These are phyloP conservation scores for Aspergillus oerlinghausenensis DNA, from an alignment of 2,329 filamentous ascomycete genomes.

Conservation along the genomic window DNA sequence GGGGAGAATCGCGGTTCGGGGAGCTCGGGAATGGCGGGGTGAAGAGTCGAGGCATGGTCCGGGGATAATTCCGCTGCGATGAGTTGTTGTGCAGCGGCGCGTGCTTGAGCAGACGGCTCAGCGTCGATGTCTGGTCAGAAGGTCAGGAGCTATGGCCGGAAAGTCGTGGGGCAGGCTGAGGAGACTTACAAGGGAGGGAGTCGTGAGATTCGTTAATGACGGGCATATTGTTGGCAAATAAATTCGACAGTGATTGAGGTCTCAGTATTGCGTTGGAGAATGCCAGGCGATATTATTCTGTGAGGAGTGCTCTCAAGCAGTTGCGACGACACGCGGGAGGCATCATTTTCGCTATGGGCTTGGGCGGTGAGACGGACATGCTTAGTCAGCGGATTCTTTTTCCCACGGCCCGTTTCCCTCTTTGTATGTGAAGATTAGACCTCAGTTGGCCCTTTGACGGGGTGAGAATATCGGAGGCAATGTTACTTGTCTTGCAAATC, in stretches of 20 bases:
- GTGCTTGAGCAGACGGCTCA: conserved; percentile 58
- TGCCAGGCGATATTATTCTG: not conserved
- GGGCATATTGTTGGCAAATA: conserved; percentile 50
- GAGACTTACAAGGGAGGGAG: conserved; percentile 69
- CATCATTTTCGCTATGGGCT: not conserved
- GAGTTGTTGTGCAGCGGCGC: conserved; percentile 63
- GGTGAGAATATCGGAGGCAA: not conserved
- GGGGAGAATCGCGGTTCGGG: conserved; percentile 58
- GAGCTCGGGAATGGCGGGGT: conserved; percentile 56
- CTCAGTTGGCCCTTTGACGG: not conserved
- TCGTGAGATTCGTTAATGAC: conserved; percentile 68
- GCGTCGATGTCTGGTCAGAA: conserved; percentile 68
- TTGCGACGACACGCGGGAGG: not conserved
- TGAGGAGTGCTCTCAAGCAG: not conserved
- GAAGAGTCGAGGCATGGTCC: conserved; percentile 46
- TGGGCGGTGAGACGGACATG: not conserved
- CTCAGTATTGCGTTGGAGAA: not conserved
- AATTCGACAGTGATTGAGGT: not conserved
- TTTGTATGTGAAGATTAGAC: too few species aligned
- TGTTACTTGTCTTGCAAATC: not conserved
- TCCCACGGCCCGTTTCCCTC: not conserved
- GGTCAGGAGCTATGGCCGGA: not conserved
- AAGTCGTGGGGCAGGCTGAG: conserved; percentile 1
- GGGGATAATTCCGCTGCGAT: conserved; percentile 62
- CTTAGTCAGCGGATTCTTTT: not conserved